Evolutionary conservation across 2,329 filamentous ascomycete species (phyloP), one percentile per base, ranked within the genome.

Genomic region (Emmonsiellopsis sp.): DNA sequence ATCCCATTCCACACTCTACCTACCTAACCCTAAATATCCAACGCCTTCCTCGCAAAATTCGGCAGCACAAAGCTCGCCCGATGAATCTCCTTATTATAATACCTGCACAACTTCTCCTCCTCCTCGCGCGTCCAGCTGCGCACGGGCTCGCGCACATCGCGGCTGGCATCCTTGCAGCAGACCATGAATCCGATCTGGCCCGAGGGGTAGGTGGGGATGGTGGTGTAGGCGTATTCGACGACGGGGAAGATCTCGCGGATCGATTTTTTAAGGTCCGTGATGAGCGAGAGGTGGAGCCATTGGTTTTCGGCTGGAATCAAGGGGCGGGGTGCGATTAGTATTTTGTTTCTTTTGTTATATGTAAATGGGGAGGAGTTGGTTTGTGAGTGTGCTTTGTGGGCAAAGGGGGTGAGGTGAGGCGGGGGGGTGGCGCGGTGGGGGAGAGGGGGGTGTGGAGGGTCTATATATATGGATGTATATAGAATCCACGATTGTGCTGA

Each of bases 161-260:
- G 83, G 69, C 75, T 83, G 70, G 84, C 78, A 70, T 97, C 92
- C 84, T 98, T 97, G 85, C 81, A 88, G 85, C 93, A 97, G 70
- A 98, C 89, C 91, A 98, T 96, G 85, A 98, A 98, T 70, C 93
- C 93, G 68, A 98, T 98, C 79, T 98, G 93, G 70, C 93, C 93
- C 54, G 89, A 95, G 62, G 93, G 93, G 80, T 98, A 98, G 70
- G 93, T 98, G 56, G 93, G 93, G 74, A 98, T 98, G 66, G 92
- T 97, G 68, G 74, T 97, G 83, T 96, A 98, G 65, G 88, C 93
- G 78, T 97, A 98, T 78, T 98, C 93, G 72, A 87, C 93, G 59
- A 89, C 88, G 61, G 93, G 91, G 85, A 98, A 98, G 73, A 98
- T 88, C 74, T 93, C 86, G 73, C 86, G 86, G 86, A 92, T 96